Evolutionary conservation across 495 filamentous ascomycete species (phyloP), one percentile per base, ranked within the genome.

Genomic region (Amorphotheca resinae): DNA sequence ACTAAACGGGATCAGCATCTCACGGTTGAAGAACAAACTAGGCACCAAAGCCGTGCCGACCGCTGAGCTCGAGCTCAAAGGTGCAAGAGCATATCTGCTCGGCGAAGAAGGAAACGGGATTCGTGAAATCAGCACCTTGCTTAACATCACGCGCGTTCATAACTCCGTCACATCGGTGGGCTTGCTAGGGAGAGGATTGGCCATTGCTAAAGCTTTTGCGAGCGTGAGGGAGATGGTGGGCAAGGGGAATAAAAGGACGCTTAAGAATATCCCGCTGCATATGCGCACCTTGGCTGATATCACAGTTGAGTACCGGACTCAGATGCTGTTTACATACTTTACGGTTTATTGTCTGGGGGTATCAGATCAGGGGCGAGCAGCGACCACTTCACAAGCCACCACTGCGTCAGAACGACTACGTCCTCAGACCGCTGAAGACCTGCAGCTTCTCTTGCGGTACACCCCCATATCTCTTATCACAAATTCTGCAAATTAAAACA

Each of bases 111-210:
- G 80, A 22, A 59, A 72, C 11, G 81, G 81, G n/a, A 66, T 82
- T 15, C 66, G 67, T 32, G 76, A 77, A 46, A 80, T 86, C 42
- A 62, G 69, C 16, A 74, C 76, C 2, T 64, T 86, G 12, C 64
- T 86, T 9, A 84, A 77, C 42, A 74, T 84, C 52, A 83, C 80
- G 9, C 67, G 82, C 16, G 61, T 82, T 3, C 76, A 84, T 51
- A 78, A 71, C 4, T 66, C 76, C 6, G 59, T 81, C 26, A 65
- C 66, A 0, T 73, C 77, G 0, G 57, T 79, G 3, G 67, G 68
- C 0, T 67, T 66, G 22, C 74, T 74, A 56, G 74, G 75, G 8
- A 67, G 81, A 3, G 74, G 76, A 0, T 60, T 86, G 1, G 71
- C 65, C 3, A 71, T 84, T 33, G 67, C 73, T 0, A 72, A 74